Evolutionary conservation across 208 protist genomes (phyloP).

Genomic region (Naegleria gruberi): DNA sequence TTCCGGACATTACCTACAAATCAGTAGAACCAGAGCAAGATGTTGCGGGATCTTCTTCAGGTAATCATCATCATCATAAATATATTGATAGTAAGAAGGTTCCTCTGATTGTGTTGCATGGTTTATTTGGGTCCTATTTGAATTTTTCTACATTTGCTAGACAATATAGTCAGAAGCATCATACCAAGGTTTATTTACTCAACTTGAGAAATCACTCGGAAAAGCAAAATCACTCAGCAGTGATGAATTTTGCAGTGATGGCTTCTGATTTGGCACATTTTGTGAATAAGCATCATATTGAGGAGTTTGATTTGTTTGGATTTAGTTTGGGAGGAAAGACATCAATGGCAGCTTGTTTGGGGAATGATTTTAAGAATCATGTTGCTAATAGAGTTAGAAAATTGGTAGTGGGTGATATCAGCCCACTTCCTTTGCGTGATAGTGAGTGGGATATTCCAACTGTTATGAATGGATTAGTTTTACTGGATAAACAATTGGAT

Average conservation of each 20-base stretch:
- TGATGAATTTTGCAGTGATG: neutral
- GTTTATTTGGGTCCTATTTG: neutral
- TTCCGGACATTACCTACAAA: no score
- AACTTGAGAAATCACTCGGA: conserved; percentile 5
- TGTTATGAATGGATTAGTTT: neutral
- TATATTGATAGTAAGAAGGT: no score
- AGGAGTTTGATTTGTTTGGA: neutral
- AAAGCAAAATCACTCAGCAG: neutral
- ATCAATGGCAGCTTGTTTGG: neutral
- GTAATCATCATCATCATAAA: no score
- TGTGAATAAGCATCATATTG: neutral
- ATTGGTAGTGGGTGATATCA: conserved; percentile 2
- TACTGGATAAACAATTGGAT: neutral
- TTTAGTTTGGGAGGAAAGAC: neutral
- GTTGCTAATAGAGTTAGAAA: neutral
- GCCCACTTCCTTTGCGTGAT: neutral
- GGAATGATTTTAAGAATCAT: neutral
- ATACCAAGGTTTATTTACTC: neutral
- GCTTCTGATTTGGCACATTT: conserved; percentile 5
- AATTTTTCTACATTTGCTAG: conserved; percentile 1
- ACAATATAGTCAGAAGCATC: neutral
- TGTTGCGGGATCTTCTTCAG: no score
- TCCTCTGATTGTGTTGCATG: neutral
- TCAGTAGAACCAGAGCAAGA: no score
- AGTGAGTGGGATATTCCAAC: neutral